Base-by-base conservation (phyloP, 306 rosid species). In the Dryas alaskensis region DNA sequence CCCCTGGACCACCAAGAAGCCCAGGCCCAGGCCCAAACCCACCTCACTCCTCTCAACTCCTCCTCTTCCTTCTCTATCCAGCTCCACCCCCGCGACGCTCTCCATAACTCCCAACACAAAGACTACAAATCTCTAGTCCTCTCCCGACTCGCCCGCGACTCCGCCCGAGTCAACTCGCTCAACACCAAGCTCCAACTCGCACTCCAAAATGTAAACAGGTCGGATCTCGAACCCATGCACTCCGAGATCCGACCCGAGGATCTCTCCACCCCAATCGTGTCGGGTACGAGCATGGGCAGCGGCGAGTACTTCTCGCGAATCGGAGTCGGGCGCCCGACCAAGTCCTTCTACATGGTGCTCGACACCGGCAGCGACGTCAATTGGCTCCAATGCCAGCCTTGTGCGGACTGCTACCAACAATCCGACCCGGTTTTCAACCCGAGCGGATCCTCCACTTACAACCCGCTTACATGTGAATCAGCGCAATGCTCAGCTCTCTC, bases 311-410 rank as follows among this genome's bases (percentile, higher is more conserved):
- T 95, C 84, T 19, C 93, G 3, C 83, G 92, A 6, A 59, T 95
- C 57, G 93, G 90, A 0, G 89, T 95, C 12, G 99, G 99, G 0
- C 63, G 12, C 0, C 99, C 99, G 44, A 53, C 90, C 0, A 83
- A 82, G 70, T 83, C 82, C 0, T 88, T 77, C 50, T 92, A 81
- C 84, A 88, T 95, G 99, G 93, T 85, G 14, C 88, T 88, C n/a
- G 99, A 95, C 65, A 95, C 98, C 0, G 98, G 97, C 8, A 88
- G 97, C 50, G 99, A 95, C 76, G 70, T 95, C 8, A 90, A 87
- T 62, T 92, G 99, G 99, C 85, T 95, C 48, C 99, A 95, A 40
- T 92, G 99, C 80, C 39, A 86, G 76, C 99, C 99, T 0, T 95
- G 99, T 72, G 8, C 86, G 46, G 96, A 92, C 0, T 95, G 99